A percentile compares a stretch with the other conserved stretches of the same genome.
Evolutionary conservation across 2,329 filamentous ascomycete genomes (phyloP).

Genomic region (Fusarium sp.): DNA sequence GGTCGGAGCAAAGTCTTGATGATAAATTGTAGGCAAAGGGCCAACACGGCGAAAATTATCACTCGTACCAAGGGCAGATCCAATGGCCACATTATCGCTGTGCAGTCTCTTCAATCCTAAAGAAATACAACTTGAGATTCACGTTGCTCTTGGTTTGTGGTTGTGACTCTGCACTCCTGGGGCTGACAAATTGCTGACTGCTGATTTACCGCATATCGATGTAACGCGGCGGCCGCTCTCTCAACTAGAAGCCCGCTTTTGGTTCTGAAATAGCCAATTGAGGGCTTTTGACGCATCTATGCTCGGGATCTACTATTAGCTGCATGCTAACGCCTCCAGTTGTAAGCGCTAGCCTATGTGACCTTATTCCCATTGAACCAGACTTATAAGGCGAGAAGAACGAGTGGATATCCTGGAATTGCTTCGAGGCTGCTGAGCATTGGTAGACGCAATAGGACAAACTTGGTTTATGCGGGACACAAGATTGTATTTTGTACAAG

Average conservation of each 20-base stretch:
- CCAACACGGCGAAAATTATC: rapidly evolving
- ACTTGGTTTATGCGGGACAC: not conserved
- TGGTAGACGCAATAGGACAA: rapidly evolving
- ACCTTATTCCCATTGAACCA: not conserved
- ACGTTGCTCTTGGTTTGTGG: rapidly evolving
- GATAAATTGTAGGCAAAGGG: not conserved
- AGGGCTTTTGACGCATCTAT: not conserved
- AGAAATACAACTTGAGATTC: not conserved
- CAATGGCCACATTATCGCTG: not conserved
- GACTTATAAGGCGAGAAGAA: too few species aligned
- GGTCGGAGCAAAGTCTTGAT: not conserved
- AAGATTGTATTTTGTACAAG: rapidly evolving
- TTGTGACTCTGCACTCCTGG: rapidly evolving
- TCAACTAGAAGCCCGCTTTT: rapidly evolving
- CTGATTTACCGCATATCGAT: too few species aligned
- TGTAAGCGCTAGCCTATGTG: not conserved
- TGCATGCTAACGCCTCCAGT: not conserved
- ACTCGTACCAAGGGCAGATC: rapidly evolving
- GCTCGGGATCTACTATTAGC: not conserved
- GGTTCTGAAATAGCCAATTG: not conserved
- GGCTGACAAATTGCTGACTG: not conserved
- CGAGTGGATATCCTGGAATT: too few species aligned
- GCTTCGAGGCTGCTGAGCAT: not conserved
- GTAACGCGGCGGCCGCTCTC: not conserved
- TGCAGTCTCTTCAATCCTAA: rapidly evolving